These are phyloP conservation scores for Tetraselmis chui DNA, from an alignment of 139 green algal species.

Conservation along the genomic window DNA sequence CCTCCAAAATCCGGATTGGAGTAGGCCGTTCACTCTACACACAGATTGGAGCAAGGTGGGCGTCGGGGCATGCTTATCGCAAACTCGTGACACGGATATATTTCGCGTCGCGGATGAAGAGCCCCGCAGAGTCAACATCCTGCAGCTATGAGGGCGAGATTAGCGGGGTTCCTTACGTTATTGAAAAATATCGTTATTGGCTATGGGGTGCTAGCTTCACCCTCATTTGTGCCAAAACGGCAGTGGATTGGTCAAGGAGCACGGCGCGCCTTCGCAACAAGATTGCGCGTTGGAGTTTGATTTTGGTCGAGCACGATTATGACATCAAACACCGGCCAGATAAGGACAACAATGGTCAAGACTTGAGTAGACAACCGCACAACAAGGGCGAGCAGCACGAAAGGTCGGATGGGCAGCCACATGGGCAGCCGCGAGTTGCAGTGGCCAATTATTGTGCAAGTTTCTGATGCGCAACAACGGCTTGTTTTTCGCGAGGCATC, in stretches of 20 bases:
- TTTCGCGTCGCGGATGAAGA: constrained; percentile 4
- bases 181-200: constrained; percentile 2
- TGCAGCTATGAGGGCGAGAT: too few species aligned
- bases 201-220: constrained; percentile 8
- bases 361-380: too few species aligned
- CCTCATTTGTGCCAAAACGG: constrained; percentile 11
- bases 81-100: neutral
- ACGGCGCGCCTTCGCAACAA: neutral
- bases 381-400: too few species aligned
- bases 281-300: constrained; percentile 8
- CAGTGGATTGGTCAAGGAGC: constrained; percentile 6
- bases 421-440: too few species aligned
- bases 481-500: too few species aligned
- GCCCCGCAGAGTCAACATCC: too few species aligned
- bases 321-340: constrained; percentile 6
- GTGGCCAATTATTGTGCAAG: too few species aligned
- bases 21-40: constrained; percentile 6
- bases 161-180: neutral
- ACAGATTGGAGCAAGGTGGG: constrained; percentile 7
- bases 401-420: too few species aligned
- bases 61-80: constrained; percentile 2
- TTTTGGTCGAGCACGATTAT: constrained; percentile 5
- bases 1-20: neutral
- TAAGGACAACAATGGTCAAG: neutral
- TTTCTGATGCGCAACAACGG: too few species aligned